Evolutionary conservation across 176 grass and related monocot species (phyloP), one percentile per base, ranked within the genome.

Genomic region (Alopecurus myosuroides): DNA sequence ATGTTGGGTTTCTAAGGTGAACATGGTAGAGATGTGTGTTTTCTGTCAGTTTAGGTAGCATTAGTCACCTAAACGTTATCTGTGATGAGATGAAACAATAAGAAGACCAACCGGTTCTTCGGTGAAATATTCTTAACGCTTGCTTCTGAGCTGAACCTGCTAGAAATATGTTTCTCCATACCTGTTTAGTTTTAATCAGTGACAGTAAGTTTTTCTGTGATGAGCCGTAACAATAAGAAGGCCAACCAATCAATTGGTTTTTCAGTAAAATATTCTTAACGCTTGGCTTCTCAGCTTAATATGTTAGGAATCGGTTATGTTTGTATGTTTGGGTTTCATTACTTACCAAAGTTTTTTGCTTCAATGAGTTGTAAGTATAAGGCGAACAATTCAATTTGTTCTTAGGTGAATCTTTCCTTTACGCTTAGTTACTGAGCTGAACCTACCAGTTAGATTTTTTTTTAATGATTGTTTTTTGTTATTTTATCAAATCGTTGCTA

Each of bases 271-370:
- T 97, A 83, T 65, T 74, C 3, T 88, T 88, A 88, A 92, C 87
- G 91, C 91, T 97, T 94, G 91, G 94, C 94, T 97, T 97, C 89
- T 97, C 92, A 97, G 92, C 79, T 60, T n/a, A 7, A 4, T 49
- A 19, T 44, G 22, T 41, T 48, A 68, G 17, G 18, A 22, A 0
- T 34, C 15, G 8, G 7, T 39, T 57, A 23, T 53, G 49, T 39
- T 9, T 26, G 6, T 77, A 4, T 74, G 9, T 22, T 69, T 37
- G 3, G 11, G 26, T 48, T n/a, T 75, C 9, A 18, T 76, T 20
- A n/a, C 25, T 53, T 3, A 30, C 39, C 42, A 17, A 56, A 39
- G 39, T 13, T 45, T n/a, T n/a, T n/a, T n/a, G n/a, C n/a, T n/a
- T n/a, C n/a, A n/a, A n/a, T n/a, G n/a, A n/a, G n/a, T n/a, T n/a